Evolutionary conservation across 164 flowering plant genomes (phyloP).

Genomic region (Dillenia turbinata): DNA sequence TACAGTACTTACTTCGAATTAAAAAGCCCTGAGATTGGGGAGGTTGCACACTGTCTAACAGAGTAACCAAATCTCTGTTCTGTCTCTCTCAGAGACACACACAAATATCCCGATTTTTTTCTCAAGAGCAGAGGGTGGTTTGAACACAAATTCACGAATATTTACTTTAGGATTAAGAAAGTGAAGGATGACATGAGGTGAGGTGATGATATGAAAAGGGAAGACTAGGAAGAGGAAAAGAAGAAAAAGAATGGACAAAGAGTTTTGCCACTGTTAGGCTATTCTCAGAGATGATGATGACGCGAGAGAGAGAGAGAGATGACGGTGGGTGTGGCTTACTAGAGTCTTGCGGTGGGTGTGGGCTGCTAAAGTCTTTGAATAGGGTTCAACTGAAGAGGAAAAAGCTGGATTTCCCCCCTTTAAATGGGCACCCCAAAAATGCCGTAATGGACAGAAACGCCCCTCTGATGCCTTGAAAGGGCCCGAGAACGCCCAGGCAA

Average conservation of each 20-base stretch:
- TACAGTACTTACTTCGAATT: too few relatives aligned
- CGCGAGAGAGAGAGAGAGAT: not conserved
- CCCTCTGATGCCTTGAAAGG: too few relatives aligned
- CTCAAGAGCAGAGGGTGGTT: not conserved
- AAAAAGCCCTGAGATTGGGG: too few relatives aligned
- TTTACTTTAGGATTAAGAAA: conserved; percentile 2
- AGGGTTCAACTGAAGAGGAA: too few relatives aligned
- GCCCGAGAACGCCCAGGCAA: too few relatives aligned
- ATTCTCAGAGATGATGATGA: conserved; percentile 15
- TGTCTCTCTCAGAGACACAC: not conserved
- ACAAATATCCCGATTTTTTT: not conserved
- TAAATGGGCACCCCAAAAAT: too few relatives aligned
- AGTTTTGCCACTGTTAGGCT: conserved; percentile 23
- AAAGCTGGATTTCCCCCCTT: too few relatives aligned
- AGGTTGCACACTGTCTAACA: too few relatives aligned
- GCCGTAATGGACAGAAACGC: too few relatives aligned
- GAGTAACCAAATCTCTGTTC: not conserved
- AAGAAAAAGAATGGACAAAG: not conserved
- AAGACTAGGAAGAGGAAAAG: not conserved
- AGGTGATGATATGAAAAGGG: not conserved
- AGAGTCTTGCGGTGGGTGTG: not conserved
- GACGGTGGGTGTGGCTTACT: conserved; percentile 1
- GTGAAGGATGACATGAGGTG: not conserved
- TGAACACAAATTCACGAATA: not conserved
- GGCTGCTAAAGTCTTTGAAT: too few relatives aligned